phyloP scores from a whole-genome alignment of 257 asterid genomes.

The Fraxinus excelsior region DNA sequence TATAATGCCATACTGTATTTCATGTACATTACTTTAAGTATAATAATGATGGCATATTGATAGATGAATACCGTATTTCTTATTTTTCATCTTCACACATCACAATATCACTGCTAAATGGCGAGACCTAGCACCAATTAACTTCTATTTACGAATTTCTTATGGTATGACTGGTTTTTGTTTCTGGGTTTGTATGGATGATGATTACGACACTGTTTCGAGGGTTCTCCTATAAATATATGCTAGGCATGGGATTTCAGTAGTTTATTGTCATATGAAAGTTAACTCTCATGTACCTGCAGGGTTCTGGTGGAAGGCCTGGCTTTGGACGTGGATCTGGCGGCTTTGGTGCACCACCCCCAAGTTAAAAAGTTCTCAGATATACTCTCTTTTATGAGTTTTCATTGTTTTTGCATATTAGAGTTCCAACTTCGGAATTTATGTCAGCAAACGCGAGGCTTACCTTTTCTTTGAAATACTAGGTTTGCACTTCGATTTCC shows the following conservation, averaged over 20 bases:
- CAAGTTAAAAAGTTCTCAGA: slow-evolving; percentile 34
- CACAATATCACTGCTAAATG: background rate
- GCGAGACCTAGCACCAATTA: background rate
- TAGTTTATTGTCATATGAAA: background rate
- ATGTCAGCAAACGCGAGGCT: background rate
- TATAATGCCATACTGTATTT: background rate
- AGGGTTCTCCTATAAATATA: background rate
- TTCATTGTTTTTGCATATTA: slow-evolving; percentile 27
- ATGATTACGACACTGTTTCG: background rate
- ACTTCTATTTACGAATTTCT: background rate
- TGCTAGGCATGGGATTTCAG: background rate
- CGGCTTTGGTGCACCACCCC: slow-evolving; percentile 53
- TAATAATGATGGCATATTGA: background rate
- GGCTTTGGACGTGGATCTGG: slow-evolving; percentile 77
- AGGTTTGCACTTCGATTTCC: slow-evolving; percentile 21
- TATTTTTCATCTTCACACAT: background rate
- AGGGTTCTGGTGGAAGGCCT: slow-evolving; percentile 64
- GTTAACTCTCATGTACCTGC: background rate
- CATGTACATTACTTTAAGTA: background rate
- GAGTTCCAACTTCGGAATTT: slow-evolving; percentile 23
- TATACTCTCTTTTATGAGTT: background rate
- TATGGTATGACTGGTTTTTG: background rate
- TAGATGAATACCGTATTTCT: background rate
- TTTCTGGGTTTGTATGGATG: background rate
- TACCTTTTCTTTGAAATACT: slow-evolving; percentile 18